Percentiles rank a stretch among this genome's conserved stretches.
Conservation (phyloP, 495 filamentous ascomycete species). For the Annulohypoxylon moriforme region DNA sequence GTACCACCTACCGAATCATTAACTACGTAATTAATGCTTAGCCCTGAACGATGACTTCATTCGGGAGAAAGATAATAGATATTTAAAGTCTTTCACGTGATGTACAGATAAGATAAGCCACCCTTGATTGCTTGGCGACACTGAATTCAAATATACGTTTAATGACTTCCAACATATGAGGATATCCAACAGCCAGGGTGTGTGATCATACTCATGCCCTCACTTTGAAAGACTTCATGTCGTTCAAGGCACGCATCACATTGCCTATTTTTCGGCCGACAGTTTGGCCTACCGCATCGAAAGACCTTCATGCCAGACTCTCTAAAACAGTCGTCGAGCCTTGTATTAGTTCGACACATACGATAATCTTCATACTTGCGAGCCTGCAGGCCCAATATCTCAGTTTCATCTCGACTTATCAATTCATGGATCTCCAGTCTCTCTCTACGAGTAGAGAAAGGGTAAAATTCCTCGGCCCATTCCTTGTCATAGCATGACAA, state of each 20-base stretch:
- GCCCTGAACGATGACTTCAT: conserved; percentile 38
- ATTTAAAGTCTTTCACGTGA: conserved; percentile 18
- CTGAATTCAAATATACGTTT: not conserved
- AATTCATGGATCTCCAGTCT: not conserved
- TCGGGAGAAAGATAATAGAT: not conserved
- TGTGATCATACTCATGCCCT: not conserved
- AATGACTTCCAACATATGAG: not conserved
- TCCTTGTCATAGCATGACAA: not conserved
- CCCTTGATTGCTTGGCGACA: no score
- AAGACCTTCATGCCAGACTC: not conserved
- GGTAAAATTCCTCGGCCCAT: not conserved
- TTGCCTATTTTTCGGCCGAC: not conserved
- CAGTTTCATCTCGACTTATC: no score
- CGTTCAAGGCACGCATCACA: not conserved
- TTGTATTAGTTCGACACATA: not conserved
- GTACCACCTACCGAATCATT: conserved; percentile 21
- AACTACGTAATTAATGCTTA: conserved; percentile 14
- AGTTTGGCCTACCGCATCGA: not conserved
- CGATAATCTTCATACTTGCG: not conserved
- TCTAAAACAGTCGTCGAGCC: not conserved
- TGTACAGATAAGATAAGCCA: conserved; percentile 11
- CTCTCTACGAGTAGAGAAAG: not conserved
- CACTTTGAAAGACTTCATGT: not conserved
- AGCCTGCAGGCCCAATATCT: no score
- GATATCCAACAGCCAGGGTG: not conserved